Evolutionary conservation across 2,329 filamentous ascomycete genomes (phyloP).

Genomic region (Exophiala sp.): DNA sequence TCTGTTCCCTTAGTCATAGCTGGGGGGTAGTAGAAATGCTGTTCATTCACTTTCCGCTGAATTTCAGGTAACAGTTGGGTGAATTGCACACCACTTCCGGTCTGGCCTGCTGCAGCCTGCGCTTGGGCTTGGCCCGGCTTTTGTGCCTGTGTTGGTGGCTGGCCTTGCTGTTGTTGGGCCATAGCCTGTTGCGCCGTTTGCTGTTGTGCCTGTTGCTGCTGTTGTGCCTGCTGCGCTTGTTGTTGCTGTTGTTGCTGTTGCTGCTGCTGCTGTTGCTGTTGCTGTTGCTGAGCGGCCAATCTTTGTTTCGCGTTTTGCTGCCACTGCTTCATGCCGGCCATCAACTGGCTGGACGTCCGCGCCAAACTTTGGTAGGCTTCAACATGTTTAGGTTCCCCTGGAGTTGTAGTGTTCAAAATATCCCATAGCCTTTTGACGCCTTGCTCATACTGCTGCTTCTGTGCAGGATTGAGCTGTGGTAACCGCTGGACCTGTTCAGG

Average conservation of each 20-base stretch:
- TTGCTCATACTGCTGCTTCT: slow-evolving; percentile 52
- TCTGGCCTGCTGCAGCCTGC: slow-evolving; percentile 24
- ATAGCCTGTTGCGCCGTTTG: slow-evolving; percentile 7
- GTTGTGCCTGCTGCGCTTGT: slow-evolving; percentile 2
- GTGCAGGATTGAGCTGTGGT: slow-evolving; percentile 48
- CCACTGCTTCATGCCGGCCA: slow-evolving; percentile 47
- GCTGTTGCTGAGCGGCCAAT: slow-evolving; percentile 18
- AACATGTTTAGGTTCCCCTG: slow-evolving; percentile 46
- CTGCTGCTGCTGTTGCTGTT: slow-evolving; percentile 10
- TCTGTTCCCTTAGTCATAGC: slow-evolving; percentile 38
- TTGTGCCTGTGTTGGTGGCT: slow-evolving; percentile 9
- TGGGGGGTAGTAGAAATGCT: slow-evolving; percentile 43
- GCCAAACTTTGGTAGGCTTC: slow-evolving; percentile 48
- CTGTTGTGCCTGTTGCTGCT: slow-evolving; percentile 10
- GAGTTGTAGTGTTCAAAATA: slow-evolving; percentile 44
- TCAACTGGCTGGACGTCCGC: slow-evolving; percentile 47
- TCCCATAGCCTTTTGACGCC: slow-evolving; percentile 52
- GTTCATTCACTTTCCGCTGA: slow-evolving; percentile 41
- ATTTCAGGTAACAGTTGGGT: slow-evolving; percentile 42
- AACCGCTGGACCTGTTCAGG: slow-evolving; percentile 50
- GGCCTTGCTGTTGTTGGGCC: slow-evolving; percentile 5
- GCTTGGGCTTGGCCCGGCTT: slow-evolving; percentile 5
- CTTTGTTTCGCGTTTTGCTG: slow-evolving; percentile 35
- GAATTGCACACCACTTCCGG: slow-evolving; percentile 35
- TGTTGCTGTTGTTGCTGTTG: slow-evolving; percentile 8